A percentile compares a stretch with the other conserved stretches of the same genome.
phyloP scores from a whole-genome alignment of 73 alveolate species.

The Symbiodinium pilosum region DNA sequence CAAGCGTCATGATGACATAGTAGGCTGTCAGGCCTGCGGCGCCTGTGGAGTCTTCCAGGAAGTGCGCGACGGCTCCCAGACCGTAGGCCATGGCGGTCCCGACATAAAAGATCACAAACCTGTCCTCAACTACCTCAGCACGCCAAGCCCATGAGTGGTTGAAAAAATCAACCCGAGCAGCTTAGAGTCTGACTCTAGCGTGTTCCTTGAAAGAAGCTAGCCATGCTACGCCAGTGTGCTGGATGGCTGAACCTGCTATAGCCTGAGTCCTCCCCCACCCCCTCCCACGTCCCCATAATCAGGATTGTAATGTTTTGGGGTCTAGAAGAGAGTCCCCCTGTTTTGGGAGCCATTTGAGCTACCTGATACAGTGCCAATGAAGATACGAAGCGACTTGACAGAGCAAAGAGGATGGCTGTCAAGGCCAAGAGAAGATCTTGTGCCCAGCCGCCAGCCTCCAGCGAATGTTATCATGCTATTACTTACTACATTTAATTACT shows the following conservation, averaged over 20 bases:
- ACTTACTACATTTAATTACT: too few species aligned
- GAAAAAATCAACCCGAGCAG: neutral
- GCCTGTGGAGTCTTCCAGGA: slow-evolving; percentile 14
- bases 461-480: too few species aligned
- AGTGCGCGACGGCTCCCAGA: slow-evolving; percentile 14
- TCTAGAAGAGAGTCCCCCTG: too few species aligned
- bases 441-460: slow-evolving; percentile 31
- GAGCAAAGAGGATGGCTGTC: neutral
- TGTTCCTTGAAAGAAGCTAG: neutral
- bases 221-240: too few species aligned
- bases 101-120: neutral
- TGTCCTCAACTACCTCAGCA: neutral
- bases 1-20: slow-evolving; percentile 2
- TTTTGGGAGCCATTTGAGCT: too few species aligned
- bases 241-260: too few species aligned
- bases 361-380: too few species aligned
- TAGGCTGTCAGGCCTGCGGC: slow-evolving; percentile 13
- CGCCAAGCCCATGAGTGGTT: neutral
- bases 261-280: too few species aligned
- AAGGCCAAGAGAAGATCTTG: slow-evolving; percentile 2
- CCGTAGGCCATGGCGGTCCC: slow-evolving; percentile 15
- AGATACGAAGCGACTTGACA: neutral
- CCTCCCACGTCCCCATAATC: too few species aligned
- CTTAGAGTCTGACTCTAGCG: neutral
- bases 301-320: too few species aligned